phyloP scores from a whole-genome alignment of 768 basidiomycete species.

The Boletus reticulatus region DNA sequence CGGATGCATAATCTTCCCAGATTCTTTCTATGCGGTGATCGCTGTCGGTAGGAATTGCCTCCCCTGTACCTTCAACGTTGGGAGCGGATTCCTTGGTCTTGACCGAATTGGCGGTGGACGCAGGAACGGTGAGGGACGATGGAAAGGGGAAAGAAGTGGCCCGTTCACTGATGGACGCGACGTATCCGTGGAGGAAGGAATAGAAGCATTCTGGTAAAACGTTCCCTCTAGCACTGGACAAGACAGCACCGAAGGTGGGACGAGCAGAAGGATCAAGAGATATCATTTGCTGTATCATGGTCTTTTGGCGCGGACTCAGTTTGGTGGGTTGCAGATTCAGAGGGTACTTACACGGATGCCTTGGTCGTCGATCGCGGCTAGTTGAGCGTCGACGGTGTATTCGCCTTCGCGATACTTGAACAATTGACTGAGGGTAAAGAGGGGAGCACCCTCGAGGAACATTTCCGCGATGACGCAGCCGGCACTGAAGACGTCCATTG shows the following conservation, averaged over 20 bases:
- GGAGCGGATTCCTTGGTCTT: constrained; percentile 15
- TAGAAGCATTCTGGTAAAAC: constrained; percentile 95
- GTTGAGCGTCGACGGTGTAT: constrained; percentile 66
- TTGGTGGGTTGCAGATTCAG: background rate
- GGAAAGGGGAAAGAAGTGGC: constrained; percentile 46
- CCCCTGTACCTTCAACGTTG: constrained; percentile 19
- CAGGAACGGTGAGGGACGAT: constrained; percentile 26
- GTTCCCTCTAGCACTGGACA: constrained; percentile 70
- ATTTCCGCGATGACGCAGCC: constrained; percentile 96
- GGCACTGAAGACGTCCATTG: constrained; percentile 95
- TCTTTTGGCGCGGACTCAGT: constrained; percentile 45
- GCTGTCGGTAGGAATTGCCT: constrained; percentile 70
- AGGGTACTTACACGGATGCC: constrained; percentile 67
- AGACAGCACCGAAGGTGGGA: constrained; percentile 77
- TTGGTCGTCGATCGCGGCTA: constrained; percentile 76
- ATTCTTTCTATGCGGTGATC: constrained; percentile 81
- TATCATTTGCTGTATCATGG: constrained; percentile 89
- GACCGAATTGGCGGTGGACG: constrained; percentile 27
- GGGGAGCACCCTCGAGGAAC: constrained; percentile 89
- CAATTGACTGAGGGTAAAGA: constrained; percentile 92
- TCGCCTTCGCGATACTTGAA: constrained; percentile 93
- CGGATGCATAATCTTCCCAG: constrained; percentile 83
- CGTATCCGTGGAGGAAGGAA: constrained; percentile 90
- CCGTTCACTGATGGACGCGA: constrained; percentile 74
- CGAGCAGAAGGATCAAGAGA: constrained; percentile 71